Percentiles rank a stretch among this genome's conserved stretches.
Conservation (phyloP, 225 moss, liverwort and hornwort species). For the Neckera pumila region DNA sequence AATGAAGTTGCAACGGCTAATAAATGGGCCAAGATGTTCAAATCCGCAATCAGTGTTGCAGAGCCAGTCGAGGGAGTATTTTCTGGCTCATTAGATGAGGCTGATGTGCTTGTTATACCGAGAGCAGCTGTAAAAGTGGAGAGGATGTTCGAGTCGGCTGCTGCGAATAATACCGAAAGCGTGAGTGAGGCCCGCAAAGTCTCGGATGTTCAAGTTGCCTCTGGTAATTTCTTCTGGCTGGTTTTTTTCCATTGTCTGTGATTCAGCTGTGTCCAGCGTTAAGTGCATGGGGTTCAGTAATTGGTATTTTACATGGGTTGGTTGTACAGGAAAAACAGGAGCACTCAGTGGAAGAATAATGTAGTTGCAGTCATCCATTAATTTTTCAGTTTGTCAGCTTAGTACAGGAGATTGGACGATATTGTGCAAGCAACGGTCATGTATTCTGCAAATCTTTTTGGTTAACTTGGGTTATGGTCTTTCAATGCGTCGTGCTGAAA, state of each 20-base stretch:
- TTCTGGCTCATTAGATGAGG: constrained; percentile 32
- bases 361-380: not conserved
- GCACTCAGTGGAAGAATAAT: not conserved
- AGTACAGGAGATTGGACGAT: not conserved
- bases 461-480: not conserved
- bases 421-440: not conserved
- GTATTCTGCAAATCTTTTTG: not conserved
- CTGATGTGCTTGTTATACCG: not conserved
- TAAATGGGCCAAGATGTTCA: constrained; percentile 39
- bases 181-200: not conserved
- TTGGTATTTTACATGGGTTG: not conserved
- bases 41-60: constrained; percentile 19
- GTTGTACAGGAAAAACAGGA: not conserved
- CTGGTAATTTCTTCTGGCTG: constrained; percentile 1
- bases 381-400: not conserved
- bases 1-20: constrained; percentile 12
- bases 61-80: constrained; percentile 23
- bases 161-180: not conserved
- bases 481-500: not conserved
- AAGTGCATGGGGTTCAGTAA: not conserved
- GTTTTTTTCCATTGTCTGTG: not conserved
- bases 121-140: constrained; percentile 1
- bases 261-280: not conserved
- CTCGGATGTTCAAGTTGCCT: not conserved
- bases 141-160: constrained; percentile 21